Percentiles rank a stretch among this genome's conserved stretches.
These are phyloP conservation scores for Elsinoe ampelina DNA, from an alignment of 2,329 filamentous ascomycete genomes.

Conservation along the genomic window DNA sequence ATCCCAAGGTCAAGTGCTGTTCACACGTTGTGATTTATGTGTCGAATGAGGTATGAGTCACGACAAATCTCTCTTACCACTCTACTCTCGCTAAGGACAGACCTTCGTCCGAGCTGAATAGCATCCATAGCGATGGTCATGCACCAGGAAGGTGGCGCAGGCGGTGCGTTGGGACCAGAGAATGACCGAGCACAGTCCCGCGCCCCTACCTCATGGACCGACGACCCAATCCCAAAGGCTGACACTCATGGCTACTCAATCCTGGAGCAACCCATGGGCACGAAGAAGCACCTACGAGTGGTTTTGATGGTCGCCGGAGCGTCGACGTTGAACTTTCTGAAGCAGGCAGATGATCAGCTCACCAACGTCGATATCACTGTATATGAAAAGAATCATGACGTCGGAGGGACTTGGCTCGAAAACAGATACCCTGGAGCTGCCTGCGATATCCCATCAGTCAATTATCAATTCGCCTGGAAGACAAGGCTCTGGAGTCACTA, in stretches of 20 bases:
- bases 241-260: background rate
- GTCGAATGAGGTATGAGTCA: too few relatives aligned
- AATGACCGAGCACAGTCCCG: background rate
- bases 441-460: slow-evolving; percentile 36
- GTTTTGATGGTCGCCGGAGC: slow-evolving; percentile 37
- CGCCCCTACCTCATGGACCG: background rate
- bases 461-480: slow-evolving; percentile 44
- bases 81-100: too few relatives aligned
- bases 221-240: background rate
- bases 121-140: background rate
- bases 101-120: background rate
- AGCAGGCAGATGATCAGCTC: slow-evolving; percentile 36
- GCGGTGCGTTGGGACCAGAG: background rate
- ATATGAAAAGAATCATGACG: slow-evolving; percentile 30
- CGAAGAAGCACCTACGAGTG: slow-evolving; percentile 20
- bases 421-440: slow-evolving; percentile 34
- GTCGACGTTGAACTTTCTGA: slow-evolving; percentile 35
- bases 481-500: slow-evolving; percentile 40
- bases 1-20: background rate
- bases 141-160: background rate
- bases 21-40: too few relatives aligned
- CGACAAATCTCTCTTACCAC: too few relatives aligned
- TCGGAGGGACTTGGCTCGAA: slow-evolving; percentile 29
- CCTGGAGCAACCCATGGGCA: background rate
- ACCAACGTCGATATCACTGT: slow-evolving; percentile 32